These are phyloP conservation scores for Yamadazyma dushanensis DNA, from an alignment of 1,139 yeast genomes.

Conservation along the genomic window DNA sequence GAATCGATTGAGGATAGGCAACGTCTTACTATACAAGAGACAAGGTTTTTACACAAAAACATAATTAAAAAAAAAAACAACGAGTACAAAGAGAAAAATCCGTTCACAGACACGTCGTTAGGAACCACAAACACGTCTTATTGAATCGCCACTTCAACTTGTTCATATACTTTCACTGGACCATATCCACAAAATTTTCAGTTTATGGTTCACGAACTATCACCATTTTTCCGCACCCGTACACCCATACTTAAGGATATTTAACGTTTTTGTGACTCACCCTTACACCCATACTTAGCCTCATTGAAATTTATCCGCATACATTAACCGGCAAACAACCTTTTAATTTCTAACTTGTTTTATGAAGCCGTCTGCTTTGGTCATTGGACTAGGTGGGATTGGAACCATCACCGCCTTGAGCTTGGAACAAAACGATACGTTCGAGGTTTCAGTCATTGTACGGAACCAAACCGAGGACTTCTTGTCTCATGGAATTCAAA, in stretches of 20 bases:
- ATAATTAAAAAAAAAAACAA: too few relatives aligned
- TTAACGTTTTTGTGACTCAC: too few relatives aligned
- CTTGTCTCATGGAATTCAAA: constrained; percentile 51
- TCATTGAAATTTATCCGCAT: too few relatives aligned
- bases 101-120: too few relatives aligned
- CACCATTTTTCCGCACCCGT: not conserved
- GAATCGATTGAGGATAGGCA: constrained; percentile 4
- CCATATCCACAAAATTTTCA: too few relatives aligned
- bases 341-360: too few relatives aligned
- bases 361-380: constrained; percentile 32
- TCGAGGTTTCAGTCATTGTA: constrained; percentile 60
- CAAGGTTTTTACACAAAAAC: not conserved
- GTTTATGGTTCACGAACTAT: constrained; percentile 3
- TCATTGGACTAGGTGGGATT: constrained; percentile 56
- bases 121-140: too few relatives aligned
- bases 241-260: constrained; percentile 1
- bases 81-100: too few relatives aligned
- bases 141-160: too few relatives aligned
- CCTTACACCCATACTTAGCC: too few relatives aligned
- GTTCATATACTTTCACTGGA: too few relatives aligned
- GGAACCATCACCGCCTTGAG: constrained; percentile 70
- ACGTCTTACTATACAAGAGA: not conserved
- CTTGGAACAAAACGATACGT: constrained; percentile 42
- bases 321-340: too few relatives aligned
- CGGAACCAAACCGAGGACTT: constrained; percentile 67